A percentile compares a stretch with the other conserved stretches of the same genome.
phyloP scores from a whole-genome alignment of 1,139 yeast species.

The Kurtzmaniella quercitrusa region DNA sequence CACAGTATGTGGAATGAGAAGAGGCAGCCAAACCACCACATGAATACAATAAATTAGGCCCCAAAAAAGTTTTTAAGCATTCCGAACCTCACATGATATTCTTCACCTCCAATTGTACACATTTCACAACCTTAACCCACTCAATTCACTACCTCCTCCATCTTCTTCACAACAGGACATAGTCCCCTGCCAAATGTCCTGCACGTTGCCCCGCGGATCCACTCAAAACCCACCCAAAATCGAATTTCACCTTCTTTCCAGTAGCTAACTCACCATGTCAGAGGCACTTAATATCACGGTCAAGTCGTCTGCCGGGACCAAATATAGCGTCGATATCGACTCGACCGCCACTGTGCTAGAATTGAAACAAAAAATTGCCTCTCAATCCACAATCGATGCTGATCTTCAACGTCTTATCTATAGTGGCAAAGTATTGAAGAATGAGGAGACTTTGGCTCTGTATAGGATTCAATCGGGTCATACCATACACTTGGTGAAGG shows the following conservation, averaged over 20 bases:
- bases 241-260: not conserved
- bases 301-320: constrained; percentile 73
- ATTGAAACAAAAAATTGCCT: constrained; percentile 63
- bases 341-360: constrained; percentile 57
- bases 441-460: constrained; percentile 63
- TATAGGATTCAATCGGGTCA: constrained; percentile 86
- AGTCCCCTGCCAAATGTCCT: not conserved
- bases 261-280: constrained; percentile 14
- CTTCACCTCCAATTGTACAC: too few relatives aligned
- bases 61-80: too few relatives aligned
- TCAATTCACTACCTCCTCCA: too few relatives aligned
- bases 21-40: too few relatives aligned
- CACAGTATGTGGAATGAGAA: too few relatives aligned
- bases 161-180: too few relatives aligned
- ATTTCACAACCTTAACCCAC: too few relatives aligned
- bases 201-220: not conserved
- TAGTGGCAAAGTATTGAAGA: constrained; percentile 91
- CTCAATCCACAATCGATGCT: constrained; percentile 59
- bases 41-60: too few relatives aligned
- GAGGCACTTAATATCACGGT: constrained; percentile 26
- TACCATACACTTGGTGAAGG: constrained; percentile 83
- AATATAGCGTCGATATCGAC: constrained; percentile 60
- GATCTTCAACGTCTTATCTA: constrained; percentile 83
- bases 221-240: too few relatives aligned
- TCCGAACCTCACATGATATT: too few relatives aligned